phyloP scores from a whole-genome alignment of 768 basidiomycete genomes.

The Coprinopsis marcescibilis region DNA sequence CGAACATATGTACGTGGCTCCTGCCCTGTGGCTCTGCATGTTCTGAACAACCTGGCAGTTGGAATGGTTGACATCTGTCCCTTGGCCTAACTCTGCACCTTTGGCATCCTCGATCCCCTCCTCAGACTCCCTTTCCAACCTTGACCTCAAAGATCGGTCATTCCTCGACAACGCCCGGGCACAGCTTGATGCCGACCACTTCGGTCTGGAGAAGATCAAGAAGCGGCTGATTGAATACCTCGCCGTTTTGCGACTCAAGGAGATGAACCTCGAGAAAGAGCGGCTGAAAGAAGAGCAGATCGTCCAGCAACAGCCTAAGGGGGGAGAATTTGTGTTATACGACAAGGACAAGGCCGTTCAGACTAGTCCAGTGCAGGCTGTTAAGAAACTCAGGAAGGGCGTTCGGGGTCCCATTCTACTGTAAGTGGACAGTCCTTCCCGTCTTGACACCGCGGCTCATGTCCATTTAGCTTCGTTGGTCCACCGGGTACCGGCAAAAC shows the following conservation, averaged over 20 bases:
- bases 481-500: constrained; percentile 93
- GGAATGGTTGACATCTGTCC: constrained; percentile 83
- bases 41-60: constrained; percentile 39
- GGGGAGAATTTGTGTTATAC: constrained; percentile 26
- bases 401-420: constrained; percentile 72
- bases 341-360: constrained; percentile 16
- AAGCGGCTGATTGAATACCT: constrained; percentile 87
- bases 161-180: constrained; percentile 68
- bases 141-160: constrained; percentile 39
- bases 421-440: constrained; percentile 27
- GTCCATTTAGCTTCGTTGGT: constrained; percentile 62
- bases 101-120: constrained; percentile 15
- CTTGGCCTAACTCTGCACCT: constrained; percentile 63
- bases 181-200: constrained; percentile 88
- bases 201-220: constrained; percentile 90
- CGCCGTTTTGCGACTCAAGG: constrained; percentile 69
- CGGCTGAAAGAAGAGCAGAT: constrained; percentile 18
- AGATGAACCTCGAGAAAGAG: constrained; percentile 37
- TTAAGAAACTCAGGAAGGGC: constrained; percentile 28
- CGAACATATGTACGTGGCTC: constrained; percentile 61
- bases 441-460: constrained; percentile 1
- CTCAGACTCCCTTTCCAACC: constrained; percentile 8
- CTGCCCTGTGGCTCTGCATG: constrained; percentile 13
- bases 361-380: constrained; percentile 8
- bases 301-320: constrained; percentile 14